Percentiles rank a stretch among this genome's conserved stretches.
Evolutionary conservation across 805 yeast genomes (phyloP).

Genomic region (Starmerella bacillaris): DNA sequence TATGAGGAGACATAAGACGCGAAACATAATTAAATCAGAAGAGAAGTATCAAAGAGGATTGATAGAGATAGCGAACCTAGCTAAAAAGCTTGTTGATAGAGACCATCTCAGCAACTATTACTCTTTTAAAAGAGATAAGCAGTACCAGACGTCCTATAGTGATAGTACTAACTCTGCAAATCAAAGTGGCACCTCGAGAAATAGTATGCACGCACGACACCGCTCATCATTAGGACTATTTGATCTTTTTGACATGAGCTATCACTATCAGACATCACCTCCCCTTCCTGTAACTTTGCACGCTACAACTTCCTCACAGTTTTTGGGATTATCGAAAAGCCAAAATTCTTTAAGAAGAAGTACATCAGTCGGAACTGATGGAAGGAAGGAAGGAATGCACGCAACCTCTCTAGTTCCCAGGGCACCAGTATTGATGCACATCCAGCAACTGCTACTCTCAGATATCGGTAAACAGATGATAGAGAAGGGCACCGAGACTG

Average conservation of each 20-base stretch:
- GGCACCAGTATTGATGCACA: constrained; percentile 7
- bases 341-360: constrained; percentile 8
- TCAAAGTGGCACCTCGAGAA: constrained; percentile 1
- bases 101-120: constrained; percentile 13
- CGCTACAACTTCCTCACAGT: constrained; percentile 13
- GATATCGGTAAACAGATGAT: constrained; percentile 20
- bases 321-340: constrained; percentile 11
- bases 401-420: constrained; percentile 3
- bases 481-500: constrained; percentile 22
- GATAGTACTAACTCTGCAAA: not conserved
- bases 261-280: constrained; percentile 3
- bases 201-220: constrained; percentile 9
- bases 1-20: constrained; percentile 20
- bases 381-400: not conserved
- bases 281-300: constrained; percentile 8
- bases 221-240: constrained; percentile 14
- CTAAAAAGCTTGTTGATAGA: constrained; percentile 20
- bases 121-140: constrained; percentile 16
- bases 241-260: constrained; percentile 12
- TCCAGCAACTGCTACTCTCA: constrained; percentile 18
- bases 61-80: constrained; percentile 21
- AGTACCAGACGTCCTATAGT: constrained; percentile 5
- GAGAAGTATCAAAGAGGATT: constrained; percentile 23
- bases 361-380: not conserved
- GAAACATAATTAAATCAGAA: constrained; percentile 23